A percentile compares a stretch with the other conserved stretches of the same genome.
phyloP scores from a whole-genome alignment of 2,329 filamentous ascomycete genomes.

The Rutstroemia sp. region DNA sequence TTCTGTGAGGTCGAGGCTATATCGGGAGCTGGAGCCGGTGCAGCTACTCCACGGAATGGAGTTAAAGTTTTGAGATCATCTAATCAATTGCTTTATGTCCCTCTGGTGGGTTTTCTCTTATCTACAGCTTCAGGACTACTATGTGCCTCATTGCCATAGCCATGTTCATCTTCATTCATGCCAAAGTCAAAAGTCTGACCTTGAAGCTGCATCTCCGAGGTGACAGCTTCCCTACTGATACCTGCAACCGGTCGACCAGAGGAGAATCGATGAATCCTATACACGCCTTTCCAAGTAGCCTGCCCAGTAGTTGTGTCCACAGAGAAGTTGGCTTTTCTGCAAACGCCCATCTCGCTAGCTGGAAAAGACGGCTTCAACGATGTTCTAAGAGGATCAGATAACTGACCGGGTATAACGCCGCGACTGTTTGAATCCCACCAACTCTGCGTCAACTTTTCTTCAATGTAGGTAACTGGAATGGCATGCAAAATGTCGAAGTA shows the following conservation, averaged over 20 bases:
- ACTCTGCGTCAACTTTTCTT: background rate
- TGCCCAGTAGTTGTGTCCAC: background rate
- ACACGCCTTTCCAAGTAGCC: conserved; percentile 1
- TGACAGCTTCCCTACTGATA: background rate
- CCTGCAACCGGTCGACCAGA: background rate
- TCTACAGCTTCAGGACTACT: no score
- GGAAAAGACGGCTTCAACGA: background rate
- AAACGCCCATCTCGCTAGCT: no score
- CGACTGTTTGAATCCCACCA: background rate
- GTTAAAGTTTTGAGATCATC: background rate
- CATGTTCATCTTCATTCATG: background rate
- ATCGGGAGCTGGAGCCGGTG: background rate
- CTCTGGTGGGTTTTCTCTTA: background rate
- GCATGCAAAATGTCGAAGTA: background rate
- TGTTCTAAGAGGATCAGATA: background rate
- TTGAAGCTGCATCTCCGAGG: background rate
- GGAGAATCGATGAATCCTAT: conserved; percentile 1
- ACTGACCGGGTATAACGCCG: background rate
- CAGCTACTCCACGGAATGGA: background rate
- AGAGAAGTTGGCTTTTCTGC: conserved; percentile 1
- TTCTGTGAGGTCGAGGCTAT: background rate
- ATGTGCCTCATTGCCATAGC: no score
- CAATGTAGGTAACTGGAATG: background rate
- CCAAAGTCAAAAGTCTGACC: background rate
- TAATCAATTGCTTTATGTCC: background rate